phyloP scores from a whole-genome alignment of 2,329 filamentous ascomycete genomes.

The Aspergillus pseudoglaucus region DNA sequence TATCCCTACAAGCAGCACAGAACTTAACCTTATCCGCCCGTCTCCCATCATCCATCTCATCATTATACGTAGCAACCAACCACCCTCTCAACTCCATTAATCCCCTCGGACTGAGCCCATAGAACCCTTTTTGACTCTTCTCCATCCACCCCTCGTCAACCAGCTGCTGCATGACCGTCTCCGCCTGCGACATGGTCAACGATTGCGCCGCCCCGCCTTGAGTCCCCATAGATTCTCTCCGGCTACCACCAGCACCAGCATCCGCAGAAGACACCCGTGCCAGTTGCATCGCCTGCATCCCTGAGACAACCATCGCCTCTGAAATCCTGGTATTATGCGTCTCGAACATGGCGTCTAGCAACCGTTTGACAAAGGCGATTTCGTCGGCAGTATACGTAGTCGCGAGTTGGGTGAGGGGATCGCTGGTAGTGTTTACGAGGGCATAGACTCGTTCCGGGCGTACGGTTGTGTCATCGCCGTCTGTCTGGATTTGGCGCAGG shows the following conservation, averaged over 20 bases:
- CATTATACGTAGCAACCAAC: conserved; percentile 86
- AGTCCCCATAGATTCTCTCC: conserved; percentile 42
- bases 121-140: conserved; percentile 64
- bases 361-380: conserved; percentile 78
- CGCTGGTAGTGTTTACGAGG: conserved; percentile 80
- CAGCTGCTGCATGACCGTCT: conserved; percentile 62
- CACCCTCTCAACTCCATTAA: conserved; percentile 80
- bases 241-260: conserved; percentile 11
- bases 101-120: conserved; percentile 66
- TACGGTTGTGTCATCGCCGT: conserved; percentile 5
- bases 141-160: conserved; percentile 81
- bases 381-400: conserved; percentile 76
- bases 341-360: conserved; percentile 89
- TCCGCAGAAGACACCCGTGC: conserved; percentile 39
- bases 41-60: conserved; percentile 51
- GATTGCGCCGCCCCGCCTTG: conserved; percentile 39
- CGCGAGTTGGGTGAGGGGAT: conserved; percentile 77
- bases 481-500: conserved; percentile 56
- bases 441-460: conserved; percentile 60
- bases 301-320: conserved; percentile 76
- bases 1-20: conserved; percentile 82
- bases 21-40: conserved; percentile 69
- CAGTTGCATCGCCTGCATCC: conserved; percentile 71
- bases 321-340: conserved; percentile 71
- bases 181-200: conserved; percentile 71